Evolutionary conservation across 108 stramenopile genomes (phyloP).

Genomic region (Nitzschia putrida): DNA sequence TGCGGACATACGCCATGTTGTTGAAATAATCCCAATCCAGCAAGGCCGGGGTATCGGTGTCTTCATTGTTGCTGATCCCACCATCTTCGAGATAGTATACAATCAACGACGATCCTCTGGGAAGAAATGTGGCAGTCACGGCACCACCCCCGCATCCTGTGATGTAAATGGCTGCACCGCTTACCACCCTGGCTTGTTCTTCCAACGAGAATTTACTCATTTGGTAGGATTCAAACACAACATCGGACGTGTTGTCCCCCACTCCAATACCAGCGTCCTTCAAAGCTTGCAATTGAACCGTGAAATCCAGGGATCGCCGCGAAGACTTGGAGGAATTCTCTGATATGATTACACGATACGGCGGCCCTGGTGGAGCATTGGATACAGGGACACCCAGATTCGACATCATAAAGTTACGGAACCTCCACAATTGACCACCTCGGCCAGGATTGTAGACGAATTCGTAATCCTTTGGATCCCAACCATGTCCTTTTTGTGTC

Average conservation of each 20-base stretch:
- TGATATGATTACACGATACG: slow-evolving; percentile 40
- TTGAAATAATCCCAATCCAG: slow-evolving; percentile 67
- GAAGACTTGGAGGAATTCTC: slow-evolving; percentile 31
- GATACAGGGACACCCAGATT: slow-evolving; percentile 33
- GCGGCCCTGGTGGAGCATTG: slow-evolving; percentile 2
- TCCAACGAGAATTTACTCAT: slow-evolving; percentile 18
- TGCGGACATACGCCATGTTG: slow-evolving; percentile 44
- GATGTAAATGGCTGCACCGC: slow-evolving; percentile 42
- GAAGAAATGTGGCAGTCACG: slow-evolving; percentile 59
- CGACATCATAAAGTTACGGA: slow-evolving; percentile 45
- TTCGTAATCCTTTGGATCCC: slow-evolving; percentile 38
- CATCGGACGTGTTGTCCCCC: neutral
- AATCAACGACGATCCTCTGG: slow-evolving; percentile 41
- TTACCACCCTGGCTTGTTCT: slow-evolving; percentile 26
- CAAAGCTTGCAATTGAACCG: slow-evolving; percentile 28
- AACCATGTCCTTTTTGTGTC: slow-evolving; percentile 53
- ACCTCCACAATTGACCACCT: slow-evolving; percentile 35
- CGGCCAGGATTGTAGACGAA: slow-evolving; percentile 42
- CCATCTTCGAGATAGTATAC: slow-evolving; percentile 44
- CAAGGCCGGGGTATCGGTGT: slow-evolving; percentile 36
- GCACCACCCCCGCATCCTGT: slow-evolving; percentile 56
- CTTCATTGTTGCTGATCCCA: slow-evolving; percentile 26
- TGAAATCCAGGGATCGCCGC: slow-evolving; percentile 37
- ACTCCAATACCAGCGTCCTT: neutral
- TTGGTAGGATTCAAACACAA: slow-evolving; percentile 2